A percentile compares a stretch with the other conserved stretches of the same genome.
phyloP scores from a whole-genome alignment of 495 filamentous ascomycete species.

The Penicillium coprophilum region DNA sequence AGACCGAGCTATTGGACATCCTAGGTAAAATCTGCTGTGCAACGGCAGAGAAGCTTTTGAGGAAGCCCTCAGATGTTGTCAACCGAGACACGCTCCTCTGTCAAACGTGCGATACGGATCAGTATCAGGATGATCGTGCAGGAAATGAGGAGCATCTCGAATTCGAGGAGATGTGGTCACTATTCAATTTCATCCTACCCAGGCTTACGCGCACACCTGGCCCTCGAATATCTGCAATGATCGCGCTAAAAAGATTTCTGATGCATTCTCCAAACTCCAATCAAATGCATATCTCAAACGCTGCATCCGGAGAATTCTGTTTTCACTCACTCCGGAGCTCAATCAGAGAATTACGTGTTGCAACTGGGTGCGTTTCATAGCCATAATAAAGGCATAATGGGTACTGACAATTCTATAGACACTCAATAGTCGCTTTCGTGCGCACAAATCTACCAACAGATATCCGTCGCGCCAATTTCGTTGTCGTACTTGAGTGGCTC shows the following conservation, averaged over 20 bases:
- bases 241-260: conserved; percentile 64
- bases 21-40: conserved; percentile 49
- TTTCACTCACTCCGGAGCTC: conserved; percentile 78
- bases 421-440: conserved; percentile 66
- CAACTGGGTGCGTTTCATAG: conserved; percentile 57
- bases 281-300: conserved; percentile 64
- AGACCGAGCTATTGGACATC: conserved; percentile 33
- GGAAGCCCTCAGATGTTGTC: conserved; percentile 16
- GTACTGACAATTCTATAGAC: conserved; percentile 44
- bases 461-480: conserved; percentile 61
- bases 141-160: conserved; percentile 26
- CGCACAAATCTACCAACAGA: conserved; percentile 44
- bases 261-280: conserved; percentile 57
- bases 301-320: conserved; percentile 73
- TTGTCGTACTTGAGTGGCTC: conserved; percentile 65
- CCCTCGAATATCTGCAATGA: conserved; percentile 69
- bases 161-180: conserved; percentile 48
- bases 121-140: conserved; percentile 14
- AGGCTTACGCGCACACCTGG: conserved; percentile 58
- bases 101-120: conserved; percentile 36
- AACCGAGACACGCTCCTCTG: conserved; percentile 34
- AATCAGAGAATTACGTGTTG: conserved; percentile 78
- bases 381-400: conserved; percentile 19
- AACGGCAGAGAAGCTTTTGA: conserved; percentile 28
- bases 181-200: conserved; percentile 57